These are phyloP conservation scores for Rhizopogon vinicolor DNA, from an alignment of 768 basidiomycete species.

Conservation along the genomic window DNA sequence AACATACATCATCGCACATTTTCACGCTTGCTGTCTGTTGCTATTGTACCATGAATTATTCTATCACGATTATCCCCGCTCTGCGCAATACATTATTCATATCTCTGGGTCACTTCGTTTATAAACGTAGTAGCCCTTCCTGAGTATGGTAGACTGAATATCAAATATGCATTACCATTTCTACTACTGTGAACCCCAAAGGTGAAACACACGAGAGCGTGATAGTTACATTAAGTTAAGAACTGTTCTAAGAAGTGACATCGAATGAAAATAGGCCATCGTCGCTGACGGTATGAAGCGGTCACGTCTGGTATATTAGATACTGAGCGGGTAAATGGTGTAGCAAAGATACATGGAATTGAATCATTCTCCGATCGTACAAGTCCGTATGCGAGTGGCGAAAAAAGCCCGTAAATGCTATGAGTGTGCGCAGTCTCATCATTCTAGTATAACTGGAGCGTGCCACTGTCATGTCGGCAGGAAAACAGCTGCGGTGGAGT, in stretches of 20 bases:
- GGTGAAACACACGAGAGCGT: neutral
- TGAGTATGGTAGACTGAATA: neutral
- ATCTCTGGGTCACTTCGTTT: slow-evolving; percentile 9
- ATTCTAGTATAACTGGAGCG: neutral
- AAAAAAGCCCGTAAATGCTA: neutral
- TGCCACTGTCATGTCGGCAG: slow-evolving; percentile 46
- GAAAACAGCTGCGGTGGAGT: slow-evolving; percentile 43
- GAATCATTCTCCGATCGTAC: slow-evolving; percentile 14
- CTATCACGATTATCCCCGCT: slow-evolving; percentile 9
- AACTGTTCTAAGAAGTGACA: slow-evolving; percentile 8
- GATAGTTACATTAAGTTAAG: slow-evolving; percentile 28
- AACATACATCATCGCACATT: neutral
- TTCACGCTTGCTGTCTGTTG: slow-evolving; percentile 6
- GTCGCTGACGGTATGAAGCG: slow-evolving; percentile 8
- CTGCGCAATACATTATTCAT: slow-evolving; percentile 6
- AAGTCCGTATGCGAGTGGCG: slow-evolving; percentile 6
- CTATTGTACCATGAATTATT: slow-evolving; percentile 22
- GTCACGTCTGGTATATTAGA: slow-evolving; percentile 22
- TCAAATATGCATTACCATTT: neutral
- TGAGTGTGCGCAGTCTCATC: neutral
- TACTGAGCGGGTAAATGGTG: slow-evolving; percentile 16
- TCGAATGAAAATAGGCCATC: slow-evolving; percentile 11
- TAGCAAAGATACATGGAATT: slow-evolving; percentile 20
- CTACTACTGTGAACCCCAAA: neutral
- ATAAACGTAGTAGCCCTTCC: neutral